Evolutionary conservation across 192 early-diverging fungal species (phyloP).

Genomic region (Chytriomyces hyalinus): DNA sequence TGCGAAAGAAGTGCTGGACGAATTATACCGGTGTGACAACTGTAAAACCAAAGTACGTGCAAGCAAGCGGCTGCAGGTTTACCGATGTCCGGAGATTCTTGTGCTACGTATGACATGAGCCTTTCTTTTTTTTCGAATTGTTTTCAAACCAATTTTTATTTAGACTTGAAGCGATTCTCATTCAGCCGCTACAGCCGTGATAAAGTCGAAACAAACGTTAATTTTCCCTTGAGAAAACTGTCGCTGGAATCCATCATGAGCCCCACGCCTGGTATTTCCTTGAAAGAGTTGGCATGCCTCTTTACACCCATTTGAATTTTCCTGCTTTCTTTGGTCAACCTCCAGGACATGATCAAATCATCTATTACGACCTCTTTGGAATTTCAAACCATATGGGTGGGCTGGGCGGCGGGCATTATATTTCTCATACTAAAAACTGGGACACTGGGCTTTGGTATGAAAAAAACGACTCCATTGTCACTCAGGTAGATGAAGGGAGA

Average conservation of each 20-base stretch:
- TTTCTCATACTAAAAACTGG: constrained; percentile 44
- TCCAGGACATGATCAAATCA: constrained; percentile 33
- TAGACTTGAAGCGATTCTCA: constrained; percentile 58
- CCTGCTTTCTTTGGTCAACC: neutral
- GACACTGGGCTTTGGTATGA: constrained; percentile 47
- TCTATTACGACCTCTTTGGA: constrained; percentile 57
- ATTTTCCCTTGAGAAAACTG: constrained; percentile 43
- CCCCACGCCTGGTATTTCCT: constrained; percentile 7
- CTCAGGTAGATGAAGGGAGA: constrained; percentile 17
- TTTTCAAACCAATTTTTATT: neutral
- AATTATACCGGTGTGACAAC: constrained; percentile 69
- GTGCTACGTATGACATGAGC: constrained; percentile 52
- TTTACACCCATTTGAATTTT: constrained; percentile 19
- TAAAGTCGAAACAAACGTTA: constrained; percentile 50
- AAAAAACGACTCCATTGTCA: constrained; percentile 36
- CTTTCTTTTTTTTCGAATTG: neutral
- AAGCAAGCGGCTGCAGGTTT: constrained; percentile 49
- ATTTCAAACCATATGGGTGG: constrained; percentile 57
- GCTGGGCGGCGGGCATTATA: constrained; percentile 59
- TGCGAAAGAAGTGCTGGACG: constrained; percentile 68
- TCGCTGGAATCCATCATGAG: constrained; percentile 43
- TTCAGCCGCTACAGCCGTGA: constrained; percentile 40
- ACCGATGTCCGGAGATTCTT: constrained; percentile 50
- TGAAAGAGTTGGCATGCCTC: neutral
- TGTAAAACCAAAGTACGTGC: constrained; percentile 54